Base-by-base conservation (phyloP, 305 asterid species). In the Withania somnifera region DNA sequence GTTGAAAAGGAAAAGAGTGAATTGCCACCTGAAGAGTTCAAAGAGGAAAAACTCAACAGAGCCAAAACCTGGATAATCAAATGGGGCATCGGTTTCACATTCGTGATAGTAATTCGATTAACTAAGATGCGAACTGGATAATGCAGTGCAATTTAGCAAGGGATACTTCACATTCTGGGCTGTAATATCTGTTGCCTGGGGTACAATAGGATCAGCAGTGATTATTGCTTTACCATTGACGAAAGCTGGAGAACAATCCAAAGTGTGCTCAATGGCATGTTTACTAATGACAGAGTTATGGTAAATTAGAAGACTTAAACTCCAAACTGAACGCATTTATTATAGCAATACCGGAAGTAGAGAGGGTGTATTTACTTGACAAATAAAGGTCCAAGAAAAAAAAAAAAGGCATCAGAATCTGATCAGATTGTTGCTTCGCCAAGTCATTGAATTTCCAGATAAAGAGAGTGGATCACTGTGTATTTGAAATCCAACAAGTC, bases 111-210 rank as follows among this genome's bases (percentile, higher is more conserved):
- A 51, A 84, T 95, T 13, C 28, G 30, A 28, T 69, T 36, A 51
- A 57, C 40, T 3, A 11, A 66, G 15, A 58, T 0, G 5, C 38
- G 2, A 42, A 52, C 30, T 10, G 19, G 0, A 78, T 32, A 53
- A 40, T 88, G 90, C 86, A 94, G 98, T 96, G 71, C 90, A 90
- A 86, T 95, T 95, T 89, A 93, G 82, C 86, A 84, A 86, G 81
- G 98, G 93, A 38, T 93, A 93, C 91, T 95, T 95, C 93, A 93
- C 93, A 85, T 88, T 95, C 85, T 95, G 98, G 98, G 95, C 97
- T 64, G 92, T 88, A 63, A 86, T 95, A 82, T 93, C 97, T 30
- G 90, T 95, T 47, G 97, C 87, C 32, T 95, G 98, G 98, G 98
- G 98, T 14, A 95, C 98, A 7, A 67, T 93, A 11, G 98, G 82